Base-by-base conservation (phyloP, 2,329 filamentous ascomycete species). In the Clonostachys byssicola region DNA sequence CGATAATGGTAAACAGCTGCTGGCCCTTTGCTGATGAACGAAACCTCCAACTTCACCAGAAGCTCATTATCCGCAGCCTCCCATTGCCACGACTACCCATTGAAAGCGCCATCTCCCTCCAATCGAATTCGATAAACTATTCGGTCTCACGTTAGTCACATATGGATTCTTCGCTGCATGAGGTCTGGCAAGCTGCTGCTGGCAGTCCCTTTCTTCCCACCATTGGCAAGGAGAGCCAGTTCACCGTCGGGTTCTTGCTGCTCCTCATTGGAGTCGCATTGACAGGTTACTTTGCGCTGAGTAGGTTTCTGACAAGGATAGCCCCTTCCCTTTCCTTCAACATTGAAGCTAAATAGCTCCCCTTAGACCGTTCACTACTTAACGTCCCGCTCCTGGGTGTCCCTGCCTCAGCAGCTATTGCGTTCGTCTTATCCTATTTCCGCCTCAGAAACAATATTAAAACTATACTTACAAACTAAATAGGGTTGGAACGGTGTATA, bases 121-220 rank as follows among this genome's bases (percentile, higher is more conserved):
- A 10, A 30, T 30, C 23, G 23, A 10, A 30, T 30, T 30, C 23
- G 33, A 34, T 42, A n/a, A 43, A 34, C n/a, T 5, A 18, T 23
- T 40, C 16, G 9, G 18, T 42, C 41, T 36, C 40, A 44, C 51
- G 53, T 41, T 12, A 47, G 40, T 49, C 52, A 64, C 77, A 75
- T 74, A 88, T 89, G 85, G 85, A 88, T 81, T 81, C 84, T 63
- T 89, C 88, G 77, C 76, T 95, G 70, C 84, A 86, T 72, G 84
- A 94, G 69, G 80, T 95, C 74, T 97, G 92, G 92, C 87, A 95
- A 79, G 88, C 89, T 78, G 89, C 92, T 74, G 82, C 88, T 70
- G 82, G 83, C 78, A 88, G 83, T 74, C 89, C 91, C 53, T 97
- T 94, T 74, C 71, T 85, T 58, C 91, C 92, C 52, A 65, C 83